Evolutionary conservation across 2,329 filamentous ascomycete genomes (phyloP), one percentile per base, ranked within the genome.

Genomic region (Cercospora janseana): DNA sequence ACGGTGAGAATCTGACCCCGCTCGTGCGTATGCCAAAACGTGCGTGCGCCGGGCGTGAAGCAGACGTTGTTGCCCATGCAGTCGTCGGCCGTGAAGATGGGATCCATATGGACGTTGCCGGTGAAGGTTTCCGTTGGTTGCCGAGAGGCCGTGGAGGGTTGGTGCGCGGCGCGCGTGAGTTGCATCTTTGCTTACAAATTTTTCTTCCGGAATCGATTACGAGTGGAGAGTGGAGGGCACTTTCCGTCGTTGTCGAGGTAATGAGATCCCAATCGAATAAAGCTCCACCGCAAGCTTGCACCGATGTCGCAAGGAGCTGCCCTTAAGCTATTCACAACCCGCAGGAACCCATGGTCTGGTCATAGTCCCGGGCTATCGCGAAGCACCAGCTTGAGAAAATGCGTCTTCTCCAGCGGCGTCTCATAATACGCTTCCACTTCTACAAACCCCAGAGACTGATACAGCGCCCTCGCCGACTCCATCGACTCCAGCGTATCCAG

Each of bases 401-500:
- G 66, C 5, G 79, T 80, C 21, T 71, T 73, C 43, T 75, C 68
- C 27, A 81, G 57, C 4, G 78, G 78, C 26, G 75, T 81, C 10
- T 79, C 71, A 63, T 83, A 82, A 59, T 83, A 83, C 18, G 70
- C 62, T 31, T 70, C 68, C 29, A 75, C 73, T 56, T 77, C 72
- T 54, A 67, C 65, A 63, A 83, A 83, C 1, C 80, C 79, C 52
- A 73, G 61, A 4, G 61, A 62, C 41, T 62, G 62, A 66, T 83
- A 83, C 56, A 82, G 56, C 24, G 58, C 63, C 51, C 71, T 70
- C 15, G 80, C 79, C 8, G 69, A 67, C 9, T 54, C 63, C 80
- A 83, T 83, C 5, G 61, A 68, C 6, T 71, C 65, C 49, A 83
- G 59, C 12, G 79, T 82, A 67, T 83, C 80, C 10, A 83, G 69